Conservation (phyloP, 257 asterid genomes). For the Cinchona pubescens region DNA sequence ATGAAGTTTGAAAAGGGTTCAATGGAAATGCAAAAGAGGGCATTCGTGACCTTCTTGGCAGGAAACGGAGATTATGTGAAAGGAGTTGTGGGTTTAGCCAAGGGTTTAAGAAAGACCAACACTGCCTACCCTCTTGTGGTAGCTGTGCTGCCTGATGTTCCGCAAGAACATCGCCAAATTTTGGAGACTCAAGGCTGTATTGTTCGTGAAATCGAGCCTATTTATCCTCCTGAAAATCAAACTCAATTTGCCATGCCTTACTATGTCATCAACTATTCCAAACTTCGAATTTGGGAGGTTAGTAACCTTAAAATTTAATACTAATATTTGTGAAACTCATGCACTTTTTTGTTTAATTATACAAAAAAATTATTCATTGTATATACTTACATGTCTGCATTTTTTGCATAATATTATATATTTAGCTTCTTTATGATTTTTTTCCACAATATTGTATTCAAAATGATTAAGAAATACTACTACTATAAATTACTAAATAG, state of each 20-base stretch:
- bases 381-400: not conserved
- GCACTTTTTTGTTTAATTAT: not conserved
- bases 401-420: too few relatives aligned
- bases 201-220: slow-evolving; percentile 30
- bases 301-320: not conserved
- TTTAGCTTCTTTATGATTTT: not conserved
- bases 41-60: slow-evolving; percentile 39
- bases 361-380: not conserved
- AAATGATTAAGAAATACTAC: too few relatives aligned
- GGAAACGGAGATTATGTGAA: slow-evolving; percentile 39
- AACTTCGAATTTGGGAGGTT: slow-evolving; percentile 44
- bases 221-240: slow-evolving; percentile 30
- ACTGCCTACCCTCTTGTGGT: slow-evolving; percentile 31
- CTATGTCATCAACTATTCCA: slow-evolving; percentile 37
- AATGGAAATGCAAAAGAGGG: slow-evolving; percentile 8
- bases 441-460: too few relatives aligned
- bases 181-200: slow-evolving; percentile 33
- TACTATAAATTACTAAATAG: too few relatives aligned
- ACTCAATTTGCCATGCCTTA: slow-evolving; percentile 37
- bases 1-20: not conserved
- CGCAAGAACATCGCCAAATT: slow-evolving; percentile 30
- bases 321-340: not conserved
- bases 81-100: slow-evolving; percentile 43
- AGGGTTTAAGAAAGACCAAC: slow-evolving; percentile 35
- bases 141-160: slow-evolving; percentile 34